phyloP scores from a whole-genome alignment of 768 basidiomycete genomes.

The Sporobolomyces roseus region DNA sequence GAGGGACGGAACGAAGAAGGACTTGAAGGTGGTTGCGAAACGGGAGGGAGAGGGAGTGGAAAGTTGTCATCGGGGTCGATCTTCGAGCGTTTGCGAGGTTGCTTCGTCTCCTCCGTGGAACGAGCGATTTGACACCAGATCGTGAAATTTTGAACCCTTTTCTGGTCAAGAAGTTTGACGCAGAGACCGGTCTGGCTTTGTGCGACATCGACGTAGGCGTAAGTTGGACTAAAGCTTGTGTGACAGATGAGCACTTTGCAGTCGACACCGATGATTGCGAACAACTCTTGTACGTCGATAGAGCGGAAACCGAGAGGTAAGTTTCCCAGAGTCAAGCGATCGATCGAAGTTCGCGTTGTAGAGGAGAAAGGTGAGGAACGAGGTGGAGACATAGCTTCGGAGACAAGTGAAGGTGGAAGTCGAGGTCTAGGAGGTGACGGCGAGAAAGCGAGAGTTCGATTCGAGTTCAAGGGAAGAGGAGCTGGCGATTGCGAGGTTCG shows the following conservation, averaged over 20 bases:
- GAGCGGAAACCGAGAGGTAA: not conserved
- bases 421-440: no score
- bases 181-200: not conserved
- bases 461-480: no score
- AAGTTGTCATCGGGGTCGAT: not conserved
- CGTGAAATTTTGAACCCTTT: not conserved
- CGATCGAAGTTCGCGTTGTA: no score
- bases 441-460: no score
- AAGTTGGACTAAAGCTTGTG: conserved; percentile 8
- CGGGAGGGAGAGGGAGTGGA: no score
- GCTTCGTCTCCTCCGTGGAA: not conserved
- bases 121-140: not conserved
- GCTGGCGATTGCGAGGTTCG: no score
- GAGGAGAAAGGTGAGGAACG: no score
- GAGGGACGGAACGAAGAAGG: no score
- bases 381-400: no score
- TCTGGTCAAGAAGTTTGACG: not conserved
- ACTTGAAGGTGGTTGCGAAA: no score
- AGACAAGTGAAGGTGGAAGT: no score
- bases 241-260: conserved; percentile 5
- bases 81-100: not conserved
- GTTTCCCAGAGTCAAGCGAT: no score
- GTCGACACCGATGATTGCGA: not conserved
- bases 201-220: conserved; percentile 6
- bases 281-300: not conserved